phyloP scores from a whole-genome alignment of 768 basidiomycete species.

The Xerocomellus dryophilus region DNA sequence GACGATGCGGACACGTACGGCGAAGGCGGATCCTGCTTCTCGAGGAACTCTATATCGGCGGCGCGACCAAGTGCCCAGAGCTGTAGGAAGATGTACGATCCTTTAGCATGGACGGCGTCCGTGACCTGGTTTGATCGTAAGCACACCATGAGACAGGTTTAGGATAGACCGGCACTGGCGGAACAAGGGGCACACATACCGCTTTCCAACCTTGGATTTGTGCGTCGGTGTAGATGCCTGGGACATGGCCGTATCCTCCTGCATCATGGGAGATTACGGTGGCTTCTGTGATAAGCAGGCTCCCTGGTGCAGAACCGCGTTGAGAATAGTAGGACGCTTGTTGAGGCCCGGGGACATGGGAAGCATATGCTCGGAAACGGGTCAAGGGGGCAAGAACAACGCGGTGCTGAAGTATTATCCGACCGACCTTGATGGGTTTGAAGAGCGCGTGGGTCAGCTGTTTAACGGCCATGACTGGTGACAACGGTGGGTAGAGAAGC shows the following conservation, averaged over 20 bases:
- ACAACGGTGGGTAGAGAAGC: too few species aligned
- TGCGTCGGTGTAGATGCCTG: slow-evolving; percentile 60
- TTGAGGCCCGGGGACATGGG: slow-evolving; percentile 37
- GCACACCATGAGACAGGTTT: background rate
- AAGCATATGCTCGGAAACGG: slow-evolving; percentile 36
- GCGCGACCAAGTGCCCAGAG: slow-evolving; percentile 58
- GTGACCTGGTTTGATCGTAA: slow-evolving; percentile 39
- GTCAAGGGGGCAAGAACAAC: slow-evolving; percentile 56
- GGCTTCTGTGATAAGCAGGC: slow-evolving; percentile 56
- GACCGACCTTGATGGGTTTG: slow-evolving; percentile 45
- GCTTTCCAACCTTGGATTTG: slow-evolving; percentile 54
- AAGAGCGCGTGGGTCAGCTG: slow-evolving; percentile 36
- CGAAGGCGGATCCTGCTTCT: slow-evolving; percentile 27
- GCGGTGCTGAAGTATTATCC: slow-evolving; percentile 43
- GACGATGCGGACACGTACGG: slow-evolving; percentile 35
- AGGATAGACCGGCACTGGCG: too few species aligned
- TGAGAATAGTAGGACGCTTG: slow-evolving; percentile 49
- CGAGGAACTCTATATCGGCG: slow-evolving; percentile 34
- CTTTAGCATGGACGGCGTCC: slow-evolving; percentile 53
- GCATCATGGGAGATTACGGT: slow-evolving; percentile 49
- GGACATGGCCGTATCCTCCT: slow-evolving; percentile 48
- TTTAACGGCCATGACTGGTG: too few species aligned
- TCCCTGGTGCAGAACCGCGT: slow-evolving; percentile 46
- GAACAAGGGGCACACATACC: slow-evolving; percentile 19
- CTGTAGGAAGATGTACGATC: slow-evolving; percentile 46